Conservation (phyloP, 225 moss, liverwort and hornwort species). For the Marchantia polymorpha region DNA sequence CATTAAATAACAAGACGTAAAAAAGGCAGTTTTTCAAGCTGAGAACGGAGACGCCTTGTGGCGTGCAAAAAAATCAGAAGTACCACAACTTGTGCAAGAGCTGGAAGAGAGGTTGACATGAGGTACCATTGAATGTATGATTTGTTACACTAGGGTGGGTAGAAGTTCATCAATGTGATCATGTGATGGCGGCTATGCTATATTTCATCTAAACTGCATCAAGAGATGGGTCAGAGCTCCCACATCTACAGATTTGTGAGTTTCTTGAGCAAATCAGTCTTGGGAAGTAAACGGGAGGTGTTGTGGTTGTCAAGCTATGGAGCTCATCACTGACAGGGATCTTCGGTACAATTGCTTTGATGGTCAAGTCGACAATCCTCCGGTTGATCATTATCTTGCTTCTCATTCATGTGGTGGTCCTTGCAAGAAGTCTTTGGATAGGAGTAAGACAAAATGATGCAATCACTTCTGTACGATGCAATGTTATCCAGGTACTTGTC, state of each 20-base stretch:
- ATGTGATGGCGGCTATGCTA: constrained; percentile 80
- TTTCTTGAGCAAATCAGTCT: constrained; percentile 51
- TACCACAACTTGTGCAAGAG: constrained; percentile 88
- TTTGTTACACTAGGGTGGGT: constrained; percentile 86
- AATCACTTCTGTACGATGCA: constrained; percentile 90
- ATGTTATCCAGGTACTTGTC: constrained; percentile 95
- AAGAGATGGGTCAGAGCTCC: constrained; percentile 88
- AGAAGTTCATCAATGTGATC: constrained; percentile 81
- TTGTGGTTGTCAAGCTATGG: constrained; percentile 92
- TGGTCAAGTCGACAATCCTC: constrained; percentile 73
- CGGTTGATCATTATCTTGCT: constrained; percentile 79
- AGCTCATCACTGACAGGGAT: constrained; percentile 66
- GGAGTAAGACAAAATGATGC: constrained; percentile 67
- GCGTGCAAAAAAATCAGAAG: constrained; percentile 54
- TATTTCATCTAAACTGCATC: constrained; percentile 87
- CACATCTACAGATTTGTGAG: constrained; percentile 67
- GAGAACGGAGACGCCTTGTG: constrained; percentile 34
- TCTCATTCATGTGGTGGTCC: constrained; percentile 97
- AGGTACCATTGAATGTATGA: constrained; percentile 89
- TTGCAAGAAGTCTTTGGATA: constrained; percentile 80
- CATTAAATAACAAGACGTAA: not conserved
- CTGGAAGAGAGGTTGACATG: constrained; percentile 78
- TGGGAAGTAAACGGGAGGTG: constrained; percentile 89
- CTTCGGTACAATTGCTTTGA: constrained; percentile 86
- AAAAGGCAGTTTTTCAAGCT: constrained; percentile 3